phyloP scores from a whole-genome alignment of 2,329 filamentous ascomycete genomes.

The Epichloe gansuensis region DNA sequence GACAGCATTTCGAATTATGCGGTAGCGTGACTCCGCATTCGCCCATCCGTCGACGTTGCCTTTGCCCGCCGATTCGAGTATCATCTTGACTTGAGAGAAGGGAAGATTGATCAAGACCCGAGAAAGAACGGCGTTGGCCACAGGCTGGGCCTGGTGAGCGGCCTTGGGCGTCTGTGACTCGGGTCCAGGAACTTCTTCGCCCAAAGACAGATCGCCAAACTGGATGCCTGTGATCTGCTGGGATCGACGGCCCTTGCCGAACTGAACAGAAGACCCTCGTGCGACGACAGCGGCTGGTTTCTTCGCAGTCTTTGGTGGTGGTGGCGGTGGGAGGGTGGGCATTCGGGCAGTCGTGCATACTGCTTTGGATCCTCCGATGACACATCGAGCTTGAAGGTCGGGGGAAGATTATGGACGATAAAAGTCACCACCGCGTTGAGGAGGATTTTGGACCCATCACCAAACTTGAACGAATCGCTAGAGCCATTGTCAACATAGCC shows the following conservation, averaged over 20 bases:
- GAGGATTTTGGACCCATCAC: slow-evolving; percentile 40
- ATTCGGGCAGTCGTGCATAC: slow-evolving; percentile 29
- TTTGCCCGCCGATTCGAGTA: slow-evolving; percentile 48
- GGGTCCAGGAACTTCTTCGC: slow-evolving; percentile 14
- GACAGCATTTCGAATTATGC: slow-evolving; percentile 37
- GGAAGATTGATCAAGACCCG: slow-evolving; percentile 59
- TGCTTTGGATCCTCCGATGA: slow-evolving; percentile 22
- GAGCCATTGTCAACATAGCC: slow-evolving; percentile 22
- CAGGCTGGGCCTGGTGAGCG: slow-evolving; percentile 15
- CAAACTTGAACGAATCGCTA: slow-evolving; percentile 36
- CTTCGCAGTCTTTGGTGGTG: slow-evolving; percentile 7
- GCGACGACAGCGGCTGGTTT: slow-evolving; percentile 18
- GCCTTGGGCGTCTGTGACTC: slow-evolving; percentile 20
- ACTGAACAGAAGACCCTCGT: slow-evolving; percentile 24
- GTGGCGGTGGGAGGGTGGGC: slow-evolving; percentile 8
- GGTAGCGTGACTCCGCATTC: slow-evolving; percentile 33
- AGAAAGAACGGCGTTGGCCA: slow-evolving; percentile 43
- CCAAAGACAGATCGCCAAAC: slow-evolving; percentile 53
- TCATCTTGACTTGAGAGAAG: slow-evolving; percentile 50
- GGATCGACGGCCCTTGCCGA: slow-evolving; percentile 29
- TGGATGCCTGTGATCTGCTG: slow-evolving; percentile 50
- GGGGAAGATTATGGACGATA: slow-evolving; percentile 47
- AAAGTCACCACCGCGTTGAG: slow-evolving; percentile 46
- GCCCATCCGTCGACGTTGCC: slow-evolving; percentile 40
- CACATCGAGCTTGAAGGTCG: slow-evolving; percentile 46